Evolutionary conservation across 352 stramenopile species (phyloP), one percentile per base, ranked within the genome.

Genomic region (Discostella stelligera): DNA sequence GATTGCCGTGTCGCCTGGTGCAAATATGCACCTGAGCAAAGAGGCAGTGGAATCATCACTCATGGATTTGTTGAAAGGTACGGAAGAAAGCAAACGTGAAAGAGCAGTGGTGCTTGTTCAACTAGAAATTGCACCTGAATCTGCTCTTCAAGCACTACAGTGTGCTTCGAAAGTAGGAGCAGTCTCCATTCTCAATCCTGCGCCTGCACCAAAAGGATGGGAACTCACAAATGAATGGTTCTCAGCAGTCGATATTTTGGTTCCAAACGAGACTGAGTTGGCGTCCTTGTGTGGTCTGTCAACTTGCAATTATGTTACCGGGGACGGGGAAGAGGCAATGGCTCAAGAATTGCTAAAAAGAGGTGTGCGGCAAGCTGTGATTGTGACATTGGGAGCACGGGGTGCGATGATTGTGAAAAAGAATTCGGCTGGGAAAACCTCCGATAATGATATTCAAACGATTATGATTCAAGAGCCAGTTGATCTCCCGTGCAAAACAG

Each of bases 221-320:
- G 67, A 68, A 32, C 48, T 89, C 18, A 79, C 88, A 23, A 59
- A 81, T 14, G 77, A 90, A 5, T 94, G 90, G 80, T 90, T 83
- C 44, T 66, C 67, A 14, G 78, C 77, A 53, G 71, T 89, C 46
- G 88, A 94, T 77, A 82, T 93, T 79, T 59, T 94, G 30, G 85
- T 92, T 66, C 81, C 89, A 6, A 94, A 94, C 68, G 89, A 94
- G 67, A 90, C 84, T 10, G 89, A 94, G 78, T 56, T 91, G 10
- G 53, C 70, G 59, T 73, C 73, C 27, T 52, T 92, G 0, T 83
- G 65, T 59, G 59, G 71, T 16, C 61, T 69, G 44, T 67, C 37
- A 14, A 50, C 64, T 25, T 48, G 79, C 50, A 66, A 74, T 37
- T 55, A 55, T 25, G 56, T 77, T 52, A 77, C 69, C 13, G 65